These are phyloP conservation scores for Leccinum variicolor DNA, from an alignment of 768 basidiomycete genomes.

Conservation along the genomic window DNA sequence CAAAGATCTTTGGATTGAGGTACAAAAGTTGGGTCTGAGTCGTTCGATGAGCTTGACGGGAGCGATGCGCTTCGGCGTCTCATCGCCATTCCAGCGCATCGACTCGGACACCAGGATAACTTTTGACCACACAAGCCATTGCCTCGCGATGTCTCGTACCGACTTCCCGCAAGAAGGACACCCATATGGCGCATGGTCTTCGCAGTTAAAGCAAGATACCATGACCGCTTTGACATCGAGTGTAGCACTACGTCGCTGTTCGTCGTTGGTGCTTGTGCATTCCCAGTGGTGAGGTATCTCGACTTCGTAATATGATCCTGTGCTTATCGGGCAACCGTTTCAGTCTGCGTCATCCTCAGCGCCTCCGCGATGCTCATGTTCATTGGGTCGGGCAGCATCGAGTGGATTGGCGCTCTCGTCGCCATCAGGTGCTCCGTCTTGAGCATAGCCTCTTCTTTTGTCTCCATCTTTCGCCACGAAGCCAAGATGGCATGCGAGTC, in stretches of 20 bases:
- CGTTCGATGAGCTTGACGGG: conserved; percentile 55
- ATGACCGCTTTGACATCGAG: conserved; percentile 59
- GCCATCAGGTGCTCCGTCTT: conserved; percentile 55
- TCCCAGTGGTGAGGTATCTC: conserved; percentile 50
- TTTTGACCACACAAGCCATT: no score
- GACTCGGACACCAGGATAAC: no score
- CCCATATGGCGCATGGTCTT: no score
- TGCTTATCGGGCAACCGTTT: conserved; percentile 1
- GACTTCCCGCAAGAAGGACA: no score
- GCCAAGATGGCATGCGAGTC: conserved; percentile 52
- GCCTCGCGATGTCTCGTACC: no score
- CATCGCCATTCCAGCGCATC: conserved; percentile 22
- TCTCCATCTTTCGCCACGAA: conserved; percentile 69
- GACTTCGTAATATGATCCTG: background rate
- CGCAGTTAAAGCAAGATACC: conserved; percentile 25
- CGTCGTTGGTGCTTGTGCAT: conserved; percentile 61
- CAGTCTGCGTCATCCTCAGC: conserved; percentile 81
- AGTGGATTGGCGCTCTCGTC: conserved; percentile 63
- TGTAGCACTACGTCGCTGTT: conserved; percentile 55
- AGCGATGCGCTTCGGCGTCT: background rate
- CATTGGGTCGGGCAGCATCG: conserved; percentile 62
- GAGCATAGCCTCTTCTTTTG: conserved; percentile 61
- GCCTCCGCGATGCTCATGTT: conserved; percentile 78
- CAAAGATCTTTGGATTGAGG: conserved; percentile 59
- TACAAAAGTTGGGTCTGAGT: conserved; percentile 53